These are phyloP conservation scores for Sporothrix protearum DNA, from an alignment of 2,329 filamentous ascomycete genomes.

Conservation along the genomic window DNA sequence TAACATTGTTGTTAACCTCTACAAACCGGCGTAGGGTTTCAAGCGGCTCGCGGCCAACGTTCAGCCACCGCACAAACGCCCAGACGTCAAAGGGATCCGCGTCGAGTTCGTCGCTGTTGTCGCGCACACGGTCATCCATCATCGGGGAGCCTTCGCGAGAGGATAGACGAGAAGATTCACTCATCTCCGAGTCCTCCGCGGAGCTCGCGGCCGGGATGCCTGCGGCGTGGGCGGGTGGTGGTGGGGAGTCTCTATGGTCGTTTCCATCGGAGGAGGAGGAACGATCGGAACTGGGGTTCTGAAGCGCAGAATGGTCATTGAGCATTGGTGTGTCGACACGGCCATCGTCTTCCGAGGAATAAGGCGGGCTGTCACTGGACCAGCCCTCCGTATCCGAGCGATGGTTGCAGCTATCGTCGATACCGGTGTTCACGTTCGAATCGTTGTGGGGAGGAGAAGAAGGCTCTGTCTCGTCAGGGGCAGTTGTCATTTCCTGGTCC, in stretches of 20 bases:
- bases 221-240: not conserved
- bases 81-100: not conserved
- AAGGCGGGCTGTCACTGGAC: not conserved
- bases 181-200: not conserved
- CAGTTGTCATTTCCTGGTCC: not conserved
- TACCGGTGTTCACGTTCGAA: not conserved
- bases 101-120: not conserved
- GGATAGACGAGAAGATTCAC: not conserved
- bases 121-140: not conserved
- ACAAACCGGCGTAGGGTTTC: not conserved
- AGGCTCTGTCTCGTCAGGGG: not conserved
- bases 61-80: conserved; percentile 5
- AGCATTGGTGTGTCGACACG: too few species aligned
- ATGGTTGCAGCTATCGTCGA: not conserved
- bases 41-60: not conserved
- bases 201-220: not conserved
- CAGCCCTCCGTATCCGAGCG: not conserved
- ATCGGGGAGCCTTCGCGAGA: not conserved
- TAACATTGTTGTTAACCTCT: not conserved
- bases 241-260: not conserved
- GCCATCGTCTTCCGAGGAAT: not conserved
- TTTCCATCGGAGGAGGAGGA: not conserved
- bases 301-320: not conserved
- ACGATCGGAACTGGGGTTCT: not conserved
- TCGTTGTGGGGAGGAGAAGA: not conserved